Evolutionary conservation across 2,329 filamentous ascomycete species (phyloP).

Genomic region (Neofusicoccum umdonicola): DNA sequence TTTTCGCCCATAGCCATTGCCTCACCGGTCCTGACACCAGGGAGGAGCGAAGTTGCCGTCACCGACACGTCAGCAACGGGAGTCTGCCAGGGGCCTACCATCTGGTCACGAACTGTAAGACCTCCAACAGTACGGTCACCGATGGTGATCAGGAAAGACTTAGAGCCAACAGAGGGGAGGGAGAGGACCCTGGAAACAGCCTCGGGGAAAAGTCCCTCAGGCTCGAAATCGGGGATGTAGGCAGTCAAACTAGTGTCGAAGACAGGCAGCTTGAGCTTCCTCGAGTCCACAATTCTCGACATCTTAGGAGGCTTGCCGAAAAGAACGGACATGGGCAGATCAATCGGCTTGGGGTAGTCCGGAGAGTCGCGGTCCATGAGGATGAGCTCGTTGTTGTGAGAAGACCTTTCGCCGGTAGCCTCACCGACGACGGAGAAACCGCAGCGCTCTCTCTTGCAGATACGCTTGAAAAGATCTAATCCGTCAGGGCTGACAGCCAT

Average conservation of each 20-base stretch:
- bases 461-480: constrained; percentile 68
- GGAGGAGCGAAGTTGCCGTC: constrained; percentile 75
- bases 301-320: constrained; percentile 87
- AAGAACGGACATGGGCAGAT: constrained; percentile 82
- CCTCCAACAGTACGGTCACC: constrained; percentile 90
- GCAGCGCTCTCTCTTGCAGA: constrained; percentile 80
- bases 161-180: constrained; percentile 89
- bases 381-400: constrained; percentile 70
- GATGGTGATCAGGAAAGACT: constrained; percentile 96
- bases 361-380: constrained; percentile 77
- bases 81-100: constrained; percentile 94
- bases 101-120: constrained; percentile 83
- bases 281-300: constrained; percentile 69
- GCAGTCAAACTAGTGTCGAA: constrained; percentile 75
- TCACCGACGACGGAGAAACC: constrained; percentile 88
- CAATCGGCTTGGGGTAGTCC: constrained; percentile 74
- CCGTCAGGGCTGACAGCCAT: constrained; percentile 78
- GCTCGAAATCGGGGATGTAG: constrained; percentile 59
- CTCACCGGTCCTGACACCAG: constrained; percentile 75
- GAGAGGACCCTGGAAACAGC: constrained; percentile 79
- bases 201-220: constrained; percentile 57
- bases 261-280: constrained; percentile 63
- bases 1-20: constrained; percentile 98
- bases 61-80: constrained; percentile 94
- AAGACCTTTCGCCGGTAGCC: constrained; percentile 59